Evolutionary conservation across 805 yeast genomes (phyloP), one percentile per base, ranked within the genome.

Genomic region (Candida lessepsii): DNA sequence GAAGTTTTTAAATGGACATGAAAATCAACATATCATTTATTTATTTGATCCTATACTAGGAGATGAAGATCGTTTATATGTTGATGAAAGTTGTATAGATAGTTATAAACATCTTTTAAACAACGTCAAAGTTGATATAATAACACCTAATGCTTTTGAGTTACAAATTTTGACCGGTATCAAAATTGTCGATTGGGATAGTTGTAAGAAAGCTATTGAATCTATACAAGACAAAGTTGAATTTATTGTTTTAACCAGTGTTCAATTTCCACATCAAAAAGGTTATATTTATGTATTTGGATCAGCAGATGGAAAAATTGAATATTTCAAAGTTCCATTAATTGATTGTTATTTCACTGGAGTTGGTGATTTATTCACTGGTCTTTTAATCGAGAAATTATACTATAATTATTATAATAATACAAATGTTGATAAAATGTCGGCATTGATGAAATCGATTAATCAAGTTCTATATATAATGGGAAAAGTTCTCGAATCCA

Each of bases 121-220:
- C 4, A 81, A 83, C 50, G 29, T 78, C 71, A 5, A 52, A 47
- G 84, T 89, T 7, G 87, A 85, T 49, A 65, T 87, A 7, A 77
- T 86, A 11, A 90, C 97, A 0, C 98, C 98, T 2, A 90, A 90
- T 58, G 95, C 86, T 57, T 91, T 84, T 59, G 98, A 90, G 57
- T 72, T 84, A 13, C 96, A 89, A 60, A 57, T 87, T 20, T 60
- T 91, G 30, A 70, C 80, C 9, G 86, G 74, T 7, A 54, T 63
- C 39, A 68, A 67, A 38, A 73, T 86, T 15, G 53, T 52, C 2
- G 58, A 67, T 18, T 41, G 53, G 18, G 62, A 54, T 1, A 53
- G 63, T 8, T 65, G 86, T 32, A 54, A 57, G 24, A 28, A 42
- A 16, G 87, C 89, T 0, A 49, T 86, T 4, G 38, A 49, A 0